Conservation (phyloP, 768 basidiomycete species). For the Termitomyces sp. region DNA sequence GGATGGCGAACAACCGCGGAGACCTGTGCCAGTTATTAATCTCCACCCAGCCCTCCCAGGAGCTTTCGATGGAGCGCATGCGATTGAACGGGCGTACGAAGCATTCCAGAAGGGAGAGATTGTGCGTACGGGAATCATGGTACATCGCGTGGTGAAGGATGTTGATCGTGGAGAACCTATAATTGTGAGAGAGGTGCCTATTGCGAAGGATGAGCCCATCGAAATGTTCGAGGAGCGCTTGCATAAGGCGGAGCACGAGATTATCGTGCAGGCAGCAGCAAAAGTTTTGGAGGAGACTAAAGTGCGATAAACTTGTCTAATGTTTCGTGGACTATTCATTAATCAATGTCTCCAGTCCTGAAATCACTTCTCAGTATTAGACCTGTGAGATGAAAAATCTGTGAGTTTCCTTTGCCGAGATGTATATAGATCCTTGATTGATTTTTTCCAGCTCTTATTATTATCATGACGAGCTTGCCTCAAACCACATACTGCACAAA, state of each 20-base stretch:
- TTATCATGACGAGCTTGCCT: background rate
- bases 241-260: conserved; percentile 81
- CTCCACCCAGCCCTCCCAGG: conserved; percentile 95
- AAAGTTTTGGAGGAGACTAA: conserved; percentile 53
- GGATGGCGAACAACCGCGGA: conserved; percentile 26
- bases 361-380: background rate
- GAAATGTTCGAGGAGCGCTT: conserved; percentile 72
- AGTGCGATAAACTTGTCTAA: background rate
- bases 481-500: background rate
- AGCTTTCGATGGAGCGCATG: conserved; percentile 93
- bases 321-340: background rate
- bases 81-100: conserved; percentile 84
- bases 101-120: conserved; percentile 85
- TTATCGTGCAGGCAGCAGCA: conserved; percentile 83
- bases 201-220: conserved; percentile 63
- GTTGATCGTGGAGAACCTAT: conserved; percentile 92
- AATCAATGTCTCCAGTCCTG: background rate
- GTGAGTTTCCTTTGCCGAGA: background rate
- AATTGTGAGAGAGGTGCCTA: conserved; percentile 71
- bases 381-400: background rate
- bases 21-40: conserved; percentile 81
- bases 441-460: background rate
- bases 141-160: conserved; percentile 88
- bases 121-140: conserved; percentile 78
- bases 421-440: background rate